Percentiles rank a stretch among this genome's conserved stretches.
These are phyloP conservation scores for Avena atlantica DNA, from an alignment of 176 grass and related monocot genomes.

Conservation along the genomic window DNA sequence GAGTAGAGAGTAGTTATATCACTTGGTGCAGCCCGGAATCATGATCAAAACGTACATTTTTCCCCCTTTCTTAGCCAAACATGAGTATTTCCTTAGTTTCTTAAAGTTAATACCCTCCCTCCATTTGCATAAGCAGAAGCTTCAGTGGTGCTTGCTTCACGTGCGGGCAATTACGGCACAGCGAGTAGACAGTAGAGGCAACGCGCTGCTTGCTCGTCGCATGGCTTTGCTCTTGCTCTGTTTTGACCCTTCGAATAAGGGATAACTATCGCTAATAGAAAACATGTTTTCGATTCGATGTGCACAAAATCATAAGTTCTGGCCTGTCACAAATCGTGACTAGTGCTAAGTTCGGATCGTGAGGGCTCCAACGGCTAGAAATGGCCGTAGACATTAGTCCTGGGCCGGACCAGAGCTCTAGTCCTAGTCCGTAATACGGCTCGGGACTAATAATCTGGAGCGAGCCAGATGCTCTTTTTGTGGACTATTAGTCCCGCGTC, in stretches of 20 bases:
- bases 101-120: not conserved
- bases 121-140: slow-evolving; percentile 54
- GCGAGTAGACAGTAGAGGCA: slow-evolving; percentile 61
- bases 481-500: too few species aligned
- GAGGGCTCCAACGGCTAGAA: too few species aligned
- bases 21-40: not conserved
- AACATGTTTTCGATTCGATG: too few species aligned
- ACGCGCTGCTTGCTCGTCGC: slow-evolving; percentile 33
- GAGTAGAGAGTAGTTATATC: not conserved
- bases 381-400: too few species aligned
- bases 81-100: not conserved
- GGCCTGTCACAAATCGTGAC: too few species aligned
- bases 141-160: slow-evolving; percentile 92
- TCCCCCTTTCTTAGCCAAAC: not conserved
- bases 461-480: too few species aligned
- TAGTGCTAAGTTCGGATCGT: too few species aligned
- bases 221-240: not conserved
- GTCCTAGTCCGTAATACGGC: too few species aligned
- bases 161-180: slow-evolving; percentile 73
- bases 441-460: too few species aligned
- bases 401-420: too few species aligned
- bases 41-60: not conserved
- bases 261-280: too few species aligned
- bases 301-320: too few species aligned
- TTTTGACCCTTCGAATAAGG: slow-evolving; percentile 23